A percentile compares a stretch with the other conserved stretches of the same genome.
phyloP scores from a whole-genome alignment of 2,329 filamentous ascomycete genomes.

The Phyllosticta capitalensis region DNA sequence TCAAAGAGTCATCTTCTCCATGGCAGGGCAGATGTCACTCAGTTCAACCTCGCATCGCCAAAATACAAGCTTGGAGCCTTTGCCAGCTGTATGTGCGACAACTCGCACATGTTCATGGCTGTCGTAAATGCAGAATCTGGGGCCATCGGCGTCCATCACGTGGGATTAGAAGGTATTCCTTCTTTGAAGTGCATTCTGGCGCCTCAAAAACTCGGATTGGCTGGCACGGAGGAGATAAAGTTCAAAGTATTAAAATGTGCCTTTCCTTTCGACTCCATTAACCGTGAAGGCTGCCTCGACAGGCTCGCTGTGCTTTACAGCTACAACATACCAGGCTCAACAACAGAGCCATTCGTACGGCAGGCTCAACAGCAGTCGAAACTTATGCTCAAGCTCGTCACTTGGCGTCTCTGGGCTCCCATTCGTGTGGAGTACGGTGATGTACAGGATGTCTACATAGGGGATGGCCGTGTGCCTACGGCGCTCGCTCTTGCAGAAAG shows the following conservation, averaged over 20 bases:
- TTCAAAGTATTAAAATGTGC: constrained; percentile 4
- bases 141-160: constrained; percentile 1
- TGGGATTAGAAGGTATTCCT: not conserved
- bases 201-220: not conserved
- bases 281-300: not conserved
- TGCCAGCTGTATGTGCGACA: constrained; percentile 1
- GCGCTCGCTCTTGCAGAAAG: not conserved
- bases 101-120: constrained; percentile 3
- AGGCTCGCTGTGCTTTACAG: constrained; percentile 6
- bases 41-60: not conserved
- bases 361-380: not conserved
- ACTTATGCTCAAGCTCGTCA: constrained; percentile 7
- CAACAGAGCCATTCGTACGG: not conserved
- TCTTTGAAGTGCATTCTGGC: constrained; percentile 5
- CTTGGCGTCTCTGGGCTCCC: not conserved
- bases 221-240: not conserved
- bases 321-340: not conserved
- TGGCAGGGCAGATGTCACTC: not conserved
- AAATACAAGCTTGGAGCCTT: constrained; percentile 2
- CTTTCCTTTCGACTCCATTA: not conserved
- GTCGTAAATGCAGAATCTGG: not conserved
- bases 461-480: not conserved
- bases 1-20: not conserved
- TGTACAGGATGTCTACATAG: constrained; percentile 1
- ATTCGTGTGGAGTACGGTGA: not conserved